Base-by-base conservation (phyloP, 805 yeast species). In the Lachancea meyersii region DNA sequence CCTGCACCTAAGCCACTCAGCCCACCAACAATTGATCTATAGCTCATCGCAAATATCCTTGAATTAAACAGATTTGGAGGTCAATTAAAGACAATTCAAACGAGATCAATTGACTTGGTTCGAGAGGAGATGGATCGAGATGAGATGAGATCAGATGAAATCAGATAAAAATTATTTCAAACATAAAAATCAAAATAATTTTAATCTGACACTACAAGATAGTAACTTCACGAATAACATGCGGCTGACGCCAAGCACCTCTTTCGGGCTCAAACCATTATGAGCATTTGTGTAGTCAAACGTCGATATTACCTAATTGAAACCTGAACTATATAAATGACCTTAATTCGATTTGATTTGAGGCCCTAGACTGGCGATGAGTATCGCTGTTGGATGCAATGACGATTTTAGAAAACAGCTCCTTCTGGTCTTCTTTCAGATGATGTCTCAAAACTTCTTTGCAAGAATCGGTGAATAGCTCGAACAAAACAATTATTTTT, bases 1-100 rank as follows among this genome's bases (percentile, higher is more conserved):
- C 68, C 55, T 21, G 52, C 32, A 32, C 61, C 53, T 11, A 54
- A 47, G 18, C 66, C 63, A n/a, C 54, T 44, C 2, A 63, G 20
- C 21, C 65, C 63, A 2, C 52, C 33, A 13, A 51, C 50, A 1
- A 53, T 7, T 35, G 52, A 42, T 38, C 57, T 60, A 38, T 57
- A 51, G 53, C 58, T 55, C 51, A 49, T 49, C 11, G n/a, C 20
- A 18, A 19, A 16, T 26, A n/a, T n/a, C n/a, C n/a, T n/a, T n/a
- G n/a, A n/a, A n/a, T n/a, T n/a, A n/a, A n/a, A n/a, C n/a, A n/a
- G n/a, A n/a, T n/a, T n/a, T n/a, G n/a, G n/a, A n/a, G n/a, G n/a
- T n/a, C n/a, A n/a, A n/a, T n/a, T n/a, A n/a, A n/a, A n/a, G n/a
- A n/a, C n/a, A 23, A 7, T 23, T 11, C 26, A 23, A 11, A 23